Conservation (phyloP, 2,329 filamentous ascomycete genomes). For the Trichoderma sp. region DNA sequence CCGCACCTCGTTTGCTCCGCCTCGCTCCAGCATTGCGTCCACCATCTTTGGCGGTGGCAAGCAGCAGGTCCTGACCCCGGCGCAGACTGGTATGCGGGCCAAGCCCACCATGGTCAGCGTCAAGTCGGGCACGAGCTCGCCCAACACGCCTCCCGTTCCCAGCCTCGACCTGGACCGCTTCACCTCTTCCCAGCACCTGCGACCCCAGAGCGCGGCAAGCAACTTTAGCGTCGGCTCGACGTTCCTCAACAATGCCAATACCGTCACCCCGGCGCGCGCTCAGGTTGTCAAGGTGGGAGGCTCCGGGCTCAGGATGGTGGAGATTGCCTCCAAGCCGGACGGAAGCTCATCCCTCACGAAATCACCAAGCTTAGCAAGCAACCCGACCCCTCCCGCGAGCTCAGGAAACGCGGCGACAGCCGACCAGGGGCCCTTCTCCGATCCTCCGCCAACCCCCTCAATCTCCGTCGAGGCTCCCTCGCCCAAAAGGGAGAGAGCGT, state of each 20-base stretch:
- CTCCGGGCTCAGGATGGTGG: slow-evolving; percentile 50
- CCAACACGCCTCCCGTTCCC: slow-evolving; percentile 70
- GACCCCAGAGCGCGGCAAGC: slow-evolving; percentile 58
- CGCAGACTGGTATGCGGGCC: slow-evolving; percentile 82
- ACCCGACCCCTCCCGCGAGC: slow-evolving; percentile 37
- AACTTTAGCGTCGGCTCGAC: slow-evolving; percentile 70
- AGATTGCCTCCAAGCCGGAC: slow-evolving; percentile 45
- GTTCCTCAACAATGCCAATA: slow-evolving; percentile 67
- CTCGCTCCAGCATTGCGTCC: slow-evolving; percentile 78
- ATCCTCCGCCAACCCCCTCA: slow-evolving; percentile 48
- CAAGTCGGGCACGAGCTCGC: slow-evolving; percentile 64
- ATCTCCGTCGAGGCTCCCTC: slow-evolving; percentile 15
- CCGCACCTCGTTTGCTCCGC: slow-evolving; percentile 62
- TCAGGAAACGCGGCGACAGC: slow-evolving; percentile 50
- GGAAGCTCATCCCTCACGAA: slow-evolving; percentile 36
- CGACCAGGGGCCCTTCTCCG: slow-evolving; percentile 63
- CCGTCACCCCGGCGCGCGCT: slow-evolving; percentile 59
- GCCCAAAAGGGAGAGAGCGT: neutral
- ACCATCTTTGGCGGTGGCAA: slow-evolving; percentile 93
- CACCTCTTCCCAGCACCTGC: slow-evolving; percentile 39
- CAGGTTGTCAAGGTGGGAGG: slow-evolving; percentile 63
- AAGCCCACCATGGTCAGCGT: slow-evolving; percentile 94
- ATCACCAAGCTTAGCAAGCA: neutral
- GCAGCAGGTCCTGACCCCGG: slow-evolving; percentile 79
- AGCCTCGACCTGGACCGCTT: slow-evolving; percentile 68